phyloP scores from a whole-genome alignment of 1,284 basidiomycete species.

The Ceratobasidium papillatum region DNA sequence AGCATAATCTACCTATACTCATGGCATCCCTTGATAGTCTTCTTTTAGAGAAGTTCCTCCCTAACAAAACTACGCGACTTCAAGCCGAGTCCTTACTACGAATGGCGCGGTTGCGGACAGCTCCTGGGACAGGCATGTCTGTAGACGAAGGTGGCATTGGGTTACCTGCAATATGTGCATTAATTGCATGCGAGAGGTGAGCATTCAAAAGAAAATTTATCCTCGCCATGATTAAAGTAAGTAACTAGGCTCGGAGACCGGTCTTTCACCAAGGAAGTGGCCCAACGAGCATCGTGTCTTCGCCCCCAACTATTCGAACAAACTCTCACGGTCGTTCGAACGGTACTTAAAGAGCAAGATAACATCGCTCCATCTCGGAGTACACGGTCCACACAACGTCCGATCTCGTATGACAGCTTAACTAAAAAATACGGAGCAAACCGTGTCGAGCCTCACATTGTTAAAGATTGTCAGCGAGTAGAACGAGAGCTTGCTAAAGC shows the following conservation, averaged over 20 bases:
- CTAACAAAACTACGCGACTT: slow-evolving; percentile 40
- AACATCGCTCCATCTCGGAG: slow-evolving; percentile 37
- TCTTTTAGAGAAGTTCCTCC: slow-evolving; percentile 38
- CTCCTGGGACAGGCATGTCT: slow-evolving; percentile 39
- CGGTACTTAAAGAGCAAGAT: slow-evolving; percentile 39
- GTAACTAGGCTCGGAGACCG: slow-evolving; percentile 32
- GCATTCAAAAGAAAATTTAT: neutral
- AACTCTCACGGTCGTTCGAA: slow-evolving; percentile 32
- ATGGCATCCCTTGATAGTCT: slow-evolving; percentile 39
- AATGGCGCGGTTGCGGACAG: slow-evolving; percentile 38
- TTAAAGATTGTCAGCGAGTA: slow-evolving; percentile 38
- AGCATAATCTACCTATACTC: too few relatives aligned
- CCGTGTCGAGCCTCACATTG: slow-evolving; percentile 35
- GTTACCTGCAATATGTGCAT: slow-evolving; percentile 38
- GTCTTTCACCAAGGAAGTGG: slow-evolving; percentile 37
- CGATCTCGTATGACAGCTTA: slow-evolving; percentile 38
- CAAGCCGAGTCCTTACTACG: slow-evolving; percentile 39
- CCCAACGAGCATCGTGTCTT: slow-evolving; percentile 39
- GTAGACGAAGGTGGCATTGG: slow-evolving; percentile 39
- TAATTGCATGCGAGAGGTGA: slow-evolving; percentile 41
- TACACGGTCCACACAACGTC: slow-evolving; percentile 35
- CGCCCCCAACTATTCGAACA: slow-evolving; percentile 38
- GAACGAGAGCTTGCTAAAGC: slow-evolving; percentile 35
- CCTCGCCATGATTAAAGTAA: neutral
- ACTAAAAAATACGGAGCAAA: slow-evolving; percentile 41